Evolutionary conservation across 2,329 filamentous ascomycete species (phyloP), one percentile per base, ranked within the genome.

Genomic region (Bipolaris victoriae): DNA sequence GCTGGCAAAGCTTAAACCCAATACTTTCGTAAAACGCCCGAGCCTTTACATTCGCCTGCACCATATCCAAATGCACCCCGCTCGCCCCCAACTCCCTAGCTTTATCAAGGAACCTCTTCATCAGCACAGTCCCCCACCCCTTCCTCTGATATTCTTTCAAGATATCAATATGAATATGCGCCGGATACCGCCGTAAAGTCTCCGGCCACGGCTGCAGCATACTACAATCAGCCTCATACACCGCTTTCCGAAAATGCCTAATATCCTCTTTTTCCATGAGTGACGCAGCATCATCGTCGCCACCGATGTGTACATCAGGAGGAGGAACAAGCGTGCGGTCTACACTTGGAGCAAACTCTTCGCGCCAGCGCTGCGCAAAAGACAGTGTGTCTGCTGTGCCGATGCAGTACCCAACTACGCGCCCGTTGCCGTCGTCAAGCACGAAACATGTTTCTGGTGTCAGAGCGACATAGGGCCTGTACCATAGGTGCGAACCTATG

Each of bases 101-200:
- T 11, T 50, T 60, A 3, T 60, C 54, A 36, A 72, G 60, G 20
- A 74, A 66, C 0, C 39, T 56, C n/a, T 66, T 53, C n/a, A 78
- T 64, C 37, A 78, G 41, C 20, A 54, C 43, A 16, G 40, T 52
- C 1, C 76, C 76, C 60, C 64, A 74, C 0, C 76, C 75, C 31
- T 64, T 64, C 9, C 70, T 58, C 50, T 76, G 74, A 39, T 64
- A 73, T 37, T 68, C 65, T 0, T 72, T 69, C 45, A 77, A 48
- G 9, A 78, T 69, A 48, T 78, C 67, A 43, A 78, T 72, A 40
- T 78, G 76, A 18, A 78, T 61, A 63, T 78, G 76, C 5, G 73
- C 75, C 0, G 74, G 71, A 56, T 70, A 78, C 37, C 58, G 50
- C 18, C 60, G 49, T 31, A 75, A 54, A 22, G 70, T 46, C 4